Evolutionary conservation across 805 yeast species (phyloP).

Genomic region (Ogataea trehalophila): DNA sequence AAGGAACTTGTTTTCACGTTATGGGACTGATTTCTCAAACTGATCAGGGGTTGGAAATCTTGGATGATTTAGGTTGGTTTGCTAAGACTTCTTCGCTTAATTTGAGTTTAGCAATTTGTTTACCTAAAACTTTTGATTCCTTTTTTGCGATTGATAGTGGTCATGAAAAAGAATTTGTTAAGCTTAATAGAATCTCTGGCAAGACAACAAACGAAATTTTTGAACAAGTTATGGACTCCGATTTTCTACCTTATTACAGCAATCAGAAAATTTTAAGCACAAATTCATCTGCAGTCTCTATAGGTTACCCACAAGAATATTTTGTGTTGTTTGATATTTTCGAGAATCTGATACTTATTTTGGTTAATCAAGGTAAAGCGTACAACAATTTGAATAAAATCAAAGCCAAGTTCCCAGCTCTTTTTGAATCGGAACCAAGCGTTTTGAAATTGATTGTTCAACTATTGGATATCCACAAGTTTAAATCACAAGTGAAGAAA

Average conservation of each 20-base stretch:
- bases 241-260: constrained; percentile 23
- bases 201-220: constrained; percentile 14
- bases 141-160: constrained; percentile 5
- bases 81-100: constrained; percentile 41
- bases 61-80: constrained; percentile 79
- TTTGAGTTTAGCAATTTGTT: constrained; percentile 30
- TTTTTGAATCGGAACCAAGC: constrained; percentile 49
- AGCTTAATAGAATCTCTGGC: constrained; percentile 6
- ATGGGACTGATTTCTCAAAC: constrained; percentile 73
- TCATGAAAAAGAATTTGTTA: constrained; percentile 3
- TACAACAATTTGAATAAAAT: constrained; percentile 41
- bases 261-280: constrained; percentile 6
- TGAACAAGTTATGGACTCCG: constrained; percentile 20
- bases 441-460: constrained; percentile 49
- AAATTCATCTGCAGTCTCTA: constrained; percentile 6
- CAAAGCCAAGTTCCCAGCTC: constrained; percentile 43
- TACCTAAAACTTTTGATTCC: constrained; percentile 22
- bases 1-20: constrained; percentile 73
- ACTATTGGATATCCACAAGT: constrained; percentile 52
- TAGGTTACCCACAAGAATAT: constrained; percentile 17
- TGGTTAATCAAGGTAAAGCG: constrained; percentile 27
- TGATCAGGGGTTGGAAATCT: constrained; percentile 73
- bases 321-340: constrained; percentile 22
- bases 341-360: constrained; percentile 25
- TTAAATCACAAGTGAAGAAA: constrained; percentile 56